Conservation (phyloP, 768 basidiomycete species). For the Lactarius evosmus region DNA sequence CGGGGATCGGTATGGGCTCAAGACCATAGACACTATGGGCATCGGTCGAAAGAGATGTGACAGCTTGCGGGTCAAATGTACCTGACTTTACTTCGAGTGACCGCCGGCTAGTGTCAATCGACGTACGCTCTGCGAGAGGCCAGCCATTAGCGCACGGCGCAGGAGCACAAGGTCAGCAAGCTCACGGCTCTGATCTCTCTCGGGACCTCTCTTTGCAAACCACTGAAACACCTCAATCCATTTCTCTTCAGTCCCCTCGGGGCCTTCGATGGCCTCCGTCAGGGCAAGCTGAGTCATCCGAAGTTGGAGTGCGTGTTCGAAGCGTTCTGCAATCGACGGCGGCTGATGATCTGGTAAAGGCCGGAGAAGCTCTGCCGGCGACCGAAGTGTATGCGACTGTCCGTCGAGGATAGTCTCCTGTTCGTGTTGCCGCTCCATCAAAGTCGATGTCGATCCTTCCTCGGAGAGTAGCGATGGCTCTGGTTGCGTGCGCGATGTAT, state of each 20-base stretch:
- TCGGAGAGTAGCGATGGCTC: conserved; percentile 9
- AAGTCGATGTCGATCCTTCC: conserved; percentile 14
- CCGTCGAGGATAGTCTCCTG: conserved; percentile 33
- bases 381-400: conserved; percentile 38
- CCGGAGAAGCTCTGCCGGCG: conserved; percentile 43
- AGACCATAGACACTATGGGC: conserved; percentile 10
- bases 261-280: conserved; percentile 78
- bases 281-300: conserved; percentile 83
- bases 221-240: conserved; percentile 86
- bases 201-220: conserved; percentile 62
- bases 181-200: conserved; percentile 27
- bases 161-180: not conserved
- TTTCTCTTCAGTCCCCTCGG: conserved; percentile 73
- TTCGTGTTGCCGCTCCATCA: conserved; percentile 11
- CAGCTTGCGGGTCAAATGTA: conserved; percentile 1
- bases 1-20: not conserved
- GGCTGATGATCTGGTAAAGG: conserved; percentile 47
- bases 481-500: not conserved
- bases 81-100: conserved; percentile 23
- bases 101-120: conserved; percentile 22
- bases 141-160: not conserved
- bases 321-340: conserved; percentile 54
- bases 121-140: conserved; percentile 17
- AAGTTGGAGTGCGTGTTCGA: conserved; percentile 79
- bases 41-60: not conserved